Evolutionary conservation across 2,329 filamentous ascomycete genomes (phyloP), one percentile per base, ranked within the genome.

Genomic region (Aciculosporium take): DNA sequence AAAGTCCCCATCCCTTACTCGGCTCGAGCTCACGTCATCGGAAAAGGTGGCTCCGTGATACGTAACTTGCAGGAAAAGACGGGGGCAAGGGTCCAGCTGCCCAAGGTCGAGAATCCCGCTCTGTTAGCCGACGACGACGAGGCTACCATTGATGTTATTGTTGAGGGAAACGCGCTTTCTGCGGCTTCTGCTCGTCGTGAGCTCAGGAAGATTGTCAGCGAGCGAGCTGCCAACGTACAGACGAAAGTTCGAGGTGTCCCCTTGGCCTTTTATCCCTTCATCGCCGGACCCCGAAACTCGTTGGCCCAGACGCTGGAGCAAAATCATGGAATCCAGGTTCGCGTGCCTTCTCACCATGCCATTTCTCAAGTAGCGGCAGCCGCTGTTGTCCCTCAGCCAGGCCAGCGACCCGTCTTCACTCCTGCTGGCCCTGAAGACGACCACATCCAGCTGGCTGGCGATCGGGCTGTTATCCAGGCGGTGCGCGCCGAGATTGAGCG

Each of bases 221-320:
- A 95, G 62, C 80, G 86, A 47, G 79, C 84, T 40, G 81, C 85
- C 42, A 89, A 81, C 51, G 75, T 88, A 55, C 91, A 76, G 63
- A 72, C 86, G 43, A 85, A 84, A 52, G 64, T 98, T 49, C 85
- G 81, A 60, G 79, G 80, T 37, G 81, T 98, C 45, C 88, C 91
- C 7, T 76, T 86, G 21, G 87, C 94, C 58, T 93, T 91, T 62
- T 98, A 91, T 63, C 89, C 89, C 40, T 98, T 98, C 68, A 81
- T 98, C 59, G 81, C 86, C 20, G 87, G 87, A 37, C 76, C 81
- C 8, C 74, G 82, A 57, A 84, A 87, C 56, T 67, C 73, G 36
- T 67, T 76, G 39, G 64, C 85, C 42, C 70, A 75, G 48, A 72
- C 73, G 29, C 69, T 94, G 40, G 82, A 89, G 60, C 81, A 89